A percentile compares a stretch with the other conserved stretches of the same genome.
Evolutionary conservation across 2,329 filamentous ascomycete species (phyloP).

Genomic region (Anthostomella pinea): DNA sequence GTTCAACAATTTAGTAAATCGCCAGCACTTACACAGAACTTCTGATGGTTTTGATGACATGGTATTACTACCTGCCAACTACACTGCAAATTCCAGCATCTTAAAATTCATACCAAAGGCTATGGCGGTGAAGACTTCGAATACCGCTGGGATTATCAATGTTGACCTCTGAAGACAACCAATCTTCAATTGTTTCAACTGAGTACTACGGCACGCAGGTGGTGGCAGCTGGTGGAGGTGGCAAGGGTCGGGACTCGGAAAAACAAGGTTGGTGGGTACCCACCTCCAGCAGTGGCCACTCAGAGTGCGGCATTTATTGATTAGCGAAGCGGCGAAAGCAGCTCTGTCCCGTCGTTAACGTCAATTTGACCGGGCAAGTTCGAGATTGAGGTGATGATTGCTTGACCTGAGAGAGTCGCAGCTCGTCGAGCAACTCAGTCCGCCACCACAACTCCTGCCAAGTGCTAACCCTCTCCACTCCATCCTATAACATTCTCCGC

Average conservation of each 20-base stretch:
- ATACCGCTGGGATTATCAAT: too few relatives aligned
- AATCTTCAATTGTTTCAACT: too few relatives aligned
- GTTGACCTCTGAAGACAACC: too few relatives aligned
- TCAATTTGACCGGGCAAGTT: constrained; percentile 14
- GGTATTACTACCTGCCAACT: too few relatives aligned
- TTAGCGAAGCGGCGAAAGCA: constrained; percentile 16
- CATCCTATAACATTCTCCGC: constrained; percentile 1
- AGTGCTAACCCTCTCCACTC: constrained; percentile 15
- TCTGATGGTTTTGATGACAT: too few relatives aligned
- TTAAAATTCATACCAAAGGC: too few relatives aligned
- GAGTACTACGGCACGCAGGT: too few relatives aligned
- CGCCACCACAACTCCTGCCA: constrained; percentile 6
- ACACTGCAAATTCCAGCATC: too few relatives aligned
- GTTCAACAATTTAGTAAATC: too few relatives aligned
- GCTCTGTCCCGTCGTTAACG: constrained; percentile 16
- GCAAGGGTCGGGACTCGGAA: constrained; percentile 4
- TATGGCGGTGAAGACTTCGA: too few relatives aligned
- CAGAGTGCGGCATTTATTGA: constrained; percentile 17
- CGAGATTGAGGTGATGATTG: constrained; percentile 9
- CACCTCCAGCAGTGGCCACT: constrained; percentile 13
- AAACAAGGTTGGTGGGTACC: constrained; percentile 5
- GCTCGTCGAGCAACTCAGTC: constrained; percentile 9
- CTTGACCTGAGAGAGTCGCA: constrained; percentile 10
- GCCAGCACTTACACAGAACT: too few relatives aligned
- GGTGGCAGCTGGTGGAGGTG: too few relatives aligned